A percentile compares a stretch with the other conserved stretches of the same genome.
Evolutionary conservation across 176 grass and related monocot species (phyloP).

Genomic region (Oryza australiensis): DNA sequence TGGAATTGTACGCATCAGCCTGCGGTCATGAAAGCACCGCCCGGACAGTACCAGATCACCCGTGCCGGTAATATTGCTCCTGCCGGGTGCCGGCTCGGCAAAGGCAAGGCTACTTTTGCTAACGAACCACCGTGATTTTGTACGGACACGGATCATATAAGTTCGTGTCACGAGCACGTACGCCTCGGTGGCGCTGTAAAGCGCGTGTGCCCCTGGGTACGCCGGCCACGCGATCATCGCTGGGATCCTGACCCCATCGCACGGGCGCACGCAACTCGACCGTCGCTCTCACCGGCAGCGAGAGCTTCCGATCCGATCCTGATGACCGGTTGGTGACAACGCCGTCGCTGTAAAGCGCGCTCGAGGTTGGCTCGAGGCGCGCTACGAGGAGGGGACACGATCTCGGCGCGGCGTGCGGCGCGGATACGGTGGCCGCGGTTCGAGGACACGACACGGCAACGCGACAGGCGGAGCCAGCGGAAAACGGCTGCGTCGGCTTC

Average conservation of each 20-base stretch:
- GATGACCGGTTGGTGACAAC: neutral
- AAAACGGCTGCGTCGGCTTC: neutral
- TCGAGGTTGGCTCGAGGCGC: neutral
- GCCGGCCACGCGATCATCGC: neutral
- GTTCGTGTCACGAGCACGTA: slow-evolving; percentile 6
- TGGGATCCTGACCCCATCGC: slow-evolving; percentile 1
- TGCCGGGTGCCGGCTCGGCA: neutral
- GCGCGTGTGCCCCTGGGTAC: neutral
- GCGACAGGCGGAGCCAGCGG: neutral
- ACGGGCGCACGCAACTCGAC: neutral
- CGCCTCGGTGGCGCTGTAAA: neutral
- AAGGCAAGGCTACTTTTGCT: neutral
- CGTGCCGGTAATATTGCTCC: slow-evolving; percentile 13
- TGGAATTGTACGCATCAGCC: neutral
- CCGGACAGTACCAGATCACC: slow-evolving; percentile 2
- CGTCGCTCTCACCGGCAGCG: neutral
- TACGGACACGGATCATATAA: neutral
- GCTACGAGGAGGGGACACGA: neutral
- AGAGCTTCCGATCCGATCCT: neutral
- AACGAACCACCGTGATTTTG: slow-evolving; percentile 1
- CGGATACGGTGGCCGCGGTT: neutral
- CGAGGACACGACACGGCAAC: neutral
- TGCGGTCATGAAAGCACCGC: neutral
- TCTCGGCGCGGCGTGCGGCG: neutral
- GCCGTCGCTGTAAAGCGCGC: slow-evolving; percentile 21